A percentile compares a stretch with the other conserved stretches of the same genome.
Evolutionary conservation across 805 yeast genomes (phyloP).

Genomic region (Lachancea dasiensis): DNA sequence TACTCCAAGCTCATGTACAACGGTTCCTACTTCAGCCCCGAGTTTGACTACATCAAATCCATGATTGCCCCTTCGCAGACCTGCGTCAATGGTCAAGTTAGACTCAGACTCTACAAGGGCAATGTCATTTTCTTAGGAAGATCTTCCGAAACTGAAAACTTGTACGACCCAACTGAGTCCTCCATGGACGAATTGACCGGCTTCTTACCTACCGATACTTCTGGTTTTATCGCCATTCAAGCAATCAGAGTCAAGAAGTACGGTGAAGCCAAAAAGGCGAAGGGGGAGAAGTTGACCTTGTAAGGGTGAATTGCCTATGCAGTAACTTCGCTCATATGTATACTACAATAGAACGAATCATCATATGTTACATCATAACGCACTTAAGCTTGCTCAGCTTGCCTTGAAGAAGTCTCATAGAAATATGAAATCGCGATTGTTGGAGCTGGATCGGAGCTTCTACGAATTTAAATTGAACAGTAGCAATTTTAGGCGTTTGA

Average conservation of each 20-base stretch:
- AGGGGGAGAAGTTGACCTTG: constrained; percentile 45
- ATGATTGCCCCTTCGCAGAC: constrained; percentile 94
- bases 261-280: constrained; percentile 90
- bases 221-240: constrained; percentile 97
- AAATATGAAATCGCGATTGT: no score
- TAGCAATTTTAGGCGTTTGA: no score
- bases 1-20: constrained; percentile 89
- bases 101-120: constrained; percentile 93
- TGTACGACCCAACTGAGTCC: constrained; percentile 96
- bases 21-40: constrained; percentile 98
- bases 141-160: constrained; percentile 90
- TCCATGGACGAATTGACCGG: constrained; percentile 99
- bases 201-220: constrained; percentile 92
- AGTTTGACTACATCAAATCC: constrained; percentile 89
- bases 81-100: constrained; percentile 93
- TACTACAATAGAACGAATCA: no score
- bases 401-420: no score
- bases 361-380: no score
- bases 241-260: constrained; percentile 97
- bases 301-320: no score
- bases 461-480: no score
- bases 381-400: no score
- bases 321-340: no score
- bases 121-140: constrained; percentile 80
- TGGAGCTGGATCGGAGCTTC: no score